phyloP scores from a whole-genome alignment of 2,329 filamentous ascomycete genomes.

The Bipolaris cookei region DNA sequence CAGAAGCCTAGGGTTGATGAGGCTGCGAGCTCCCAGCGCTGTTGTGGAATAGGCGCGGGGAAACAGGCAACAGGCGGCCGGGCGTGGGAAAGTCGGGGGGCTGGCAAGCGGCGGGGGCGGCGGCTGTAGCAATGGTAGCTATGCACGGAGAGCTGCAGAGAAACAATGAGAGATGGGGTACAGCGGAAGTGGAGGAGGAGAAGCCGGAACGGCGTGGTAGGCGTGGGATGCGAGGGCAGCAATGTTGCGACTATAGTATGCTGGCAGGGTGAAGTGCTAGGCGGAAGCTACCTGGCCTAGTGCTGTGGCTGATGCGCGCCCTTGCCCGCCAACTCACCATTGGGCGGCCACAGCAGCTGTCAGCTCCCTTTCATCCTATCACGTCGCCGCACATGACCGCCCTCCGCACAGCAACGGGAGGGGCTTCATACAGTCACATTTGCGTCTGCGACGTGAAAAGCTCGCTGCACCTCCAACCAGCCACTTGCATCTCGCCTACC shows the following conservation, averaged over 20 bases:
- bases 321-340: slow-evolving; percentile 12
- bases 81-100: slow-evolving; percentile 28
- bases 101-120: slow-evolving; percentile 20
- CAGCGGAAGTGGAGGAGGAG: neutral
- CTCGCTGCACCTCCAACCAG: neutral
- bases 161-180: slow-evolving; percentile 8
- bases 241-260: slow-evolving; percentile 14
- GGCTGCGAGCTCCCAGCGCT: slow-evolving; percentile 40
- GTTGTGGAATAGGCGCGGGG: slow-evolving; percentile 37
- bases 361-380: slow-evolving; percentile 23
- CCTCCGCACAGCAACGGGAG: slow-evolving; percentile 13
- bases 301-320: slow-evolving; percentile 20
- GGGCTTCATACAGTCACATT: neutral
- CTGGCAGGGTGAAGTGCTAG: slow-evolving; percentile 21
- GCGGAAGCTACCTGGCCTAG: slow-evolving; percentile 19
- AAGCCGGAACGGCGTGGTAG: slow-evolving; percentile 7
- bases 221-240: slow-evolving; percentile 11
- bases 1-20: slow-evolving; percentile 33
- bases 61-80: slow-evolving; percentile 35
- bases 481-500: neutral
- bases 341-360: slow-evolving; percentile 32
- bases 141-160: neutral
- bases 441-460: neutral
- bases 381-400: slow-evolving; percentile 20
- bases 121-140: neutral